Base-by-base conservation (phyloP, 306 rosid species). In the Senna siamea region DNA sequence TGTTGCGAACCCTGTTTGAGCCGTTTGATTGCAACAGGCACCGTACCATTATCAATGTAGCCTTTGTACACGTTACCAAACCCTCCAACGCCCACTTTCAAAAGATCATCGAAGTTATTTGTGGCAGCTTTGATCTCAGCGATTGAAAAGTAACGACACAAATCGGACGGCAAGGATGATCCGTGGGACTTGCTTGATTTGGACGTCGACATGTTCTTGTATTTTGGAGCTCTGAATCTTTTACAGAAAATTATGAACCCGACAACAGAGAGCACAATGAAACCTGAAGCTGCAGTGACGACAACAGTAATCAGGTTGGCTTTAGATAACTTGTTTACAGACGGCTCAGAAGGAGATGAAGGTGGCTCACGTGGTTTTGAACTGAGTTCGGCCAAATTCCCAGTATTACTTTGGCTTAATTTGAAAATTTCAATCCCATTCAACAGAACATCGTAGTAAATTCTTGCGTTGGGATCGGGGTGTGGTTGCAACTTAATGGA, bases 11-110 rank as follows among this genome's bases (percentile, higher is more conserved):
- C 70, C 0, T 32, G 48, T 20, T 72, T 73, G 35, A 60, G 28
- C 10, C 77, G 77, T 53, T 71, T 71, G 66, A 71, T 41, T 5
- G 63, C 76, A 0, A 30, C 73, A 2, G 18, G 79, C 6, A 43
- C 48, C 43, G 28, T 0, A 12, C 19, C 60, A 2, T 68, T 14
- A 14, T 75, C 57, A 4, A 75, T 64, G 22, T 34, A 48, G 0
- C 78, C 78, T 34, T 60, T 61, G 13, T 71, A 71, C 17, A 71
- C 76, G 26, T 71, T 56, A 26, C 76, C 70, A 17, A 73, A 73
- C 20, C 78, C 78, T 7, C 77, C 69, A 1, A 18, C 58, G 0
- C 77, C 77, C 4, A 73, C 11, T 0, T 28, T 60, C 5, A 46
- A 13, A 7, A 17, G 3, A 4, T 32, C 32, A 11, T 73, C 37